A percentile compares a stretch with the other conserved stretches of the same genome.
Evolutionary conservation across 2,329 filamentous ascomycete genomes (phyloP).

Genomic region (Trichoderma pleuroti): DNA sequence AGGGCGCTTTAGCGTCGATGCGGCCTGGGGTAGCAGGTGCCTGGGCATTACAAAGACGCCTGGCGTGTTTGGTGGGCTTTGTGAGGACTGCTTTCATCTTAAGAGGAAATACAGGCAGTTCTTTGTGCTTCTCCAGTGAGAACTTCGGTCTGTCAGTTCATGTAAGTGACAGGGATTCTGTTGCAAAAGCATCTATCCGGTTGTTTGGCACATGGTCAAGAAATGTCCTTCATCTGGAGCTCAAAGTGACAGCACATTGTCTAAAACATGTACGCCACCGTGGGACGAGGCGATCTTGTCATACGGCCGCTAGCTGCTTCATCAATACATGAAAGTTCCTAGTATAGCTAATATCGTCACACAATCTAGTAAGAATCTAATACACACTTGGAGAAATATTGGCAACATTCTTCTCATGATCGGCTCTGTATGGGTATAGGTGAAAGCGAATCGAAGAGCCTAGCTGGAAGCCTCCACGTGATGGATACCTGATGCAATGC

Average conservation of each 20-base stretch:
- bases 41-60: not conserved
- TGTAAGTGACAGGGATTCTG: too few species aligned
- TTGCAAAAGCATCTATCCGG: not conserved
- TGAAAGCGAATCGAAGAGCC: not conserved
- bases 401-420: not conserved
- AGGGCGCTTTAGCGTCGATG: conserved; percentile 12
- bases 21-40: not conserved
- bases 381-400: not conserved
- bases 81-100: not conserved
- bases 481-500: conserved; percentile 4
- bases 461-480: not conserved
- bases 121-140: not conserved
- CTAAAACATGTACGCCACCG: conserved; percentile 14
- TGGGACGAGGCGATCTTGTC: not conserved
- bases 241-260: conserved; percentile 7
- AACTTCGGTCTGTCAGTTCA: not conserved
- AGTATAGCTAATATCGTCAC: not conserved
- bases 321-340: not conserved
- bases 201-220: not conserved
- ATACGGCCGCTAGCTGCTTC: not conserved
- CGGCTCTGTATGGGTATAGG: not conserved
- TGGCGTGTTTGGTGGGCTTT: not conserved
- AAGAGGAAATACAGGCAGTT: not conserved
- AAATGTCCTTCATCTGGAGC: not conserved
- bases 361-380: not conserved